Evolutionary conservation across 345 rosid genomes (phyloP), one percentile per base, ranked within the genome.

Genomic region (Melaleuca alternifolia): DNA sequence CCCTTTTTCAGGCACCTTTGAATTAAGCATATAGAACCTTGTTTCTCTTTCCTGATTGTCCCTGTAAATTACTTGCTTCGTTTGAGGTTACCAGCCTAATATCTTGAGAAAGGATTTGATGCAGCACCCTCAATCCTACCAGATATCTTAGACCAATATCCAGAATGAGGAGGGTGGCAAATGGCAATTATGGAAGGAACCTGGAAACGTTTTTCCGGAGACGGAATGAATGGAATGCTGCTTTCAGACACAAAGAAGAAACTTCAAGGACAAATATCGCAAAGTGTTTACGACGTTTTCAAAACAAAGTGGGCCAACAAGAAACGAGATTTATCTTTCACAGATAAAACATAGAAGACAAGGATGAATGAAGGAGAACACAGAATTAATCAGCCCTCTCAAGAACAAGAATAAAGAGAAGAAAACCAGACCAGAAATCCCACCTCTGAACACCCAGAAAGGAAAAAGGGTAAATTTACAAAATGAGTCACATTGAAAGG

Each of bases 361-460:
- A 71, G 79, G 79, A 71, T 23, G 79, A 18, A 65, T 16, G 79
- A 18, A 33, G 46, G 46, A 16, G 79, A 65, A 65, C 48, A 33
- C 13, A 21, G 79, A 33, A 71, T 37, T 46, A 33, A 33, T 41
- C 48, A 33, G 46, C 37, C 54, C 33, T 44, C 85, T 51, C 48
- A 30, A 51, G 85, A 57, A 75, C 85, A 85, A 44, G 50, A 84
- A 30, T 18, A 44, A 61, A 76, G 33, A 46, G 54, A n/a, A 7
- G 56, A 41, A 88, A 83, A 84, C 87, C 85, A 85, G 85, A 75
- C 86, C 79, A 83, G 87, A 88, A 89, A 83, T 88, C 88, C 89
- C 54, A 84, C 54, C 86, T 20, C 83, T 46, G 84, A 84, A 86
- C 44, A 82, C 51, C 37, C n/a, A 41, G 41, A 21, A 65, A n/a